phyloP scores from a whole-genome alignment of 2,329 filamentous ascomycete genomes.

The Neofusicoccum sp. region DNA sequence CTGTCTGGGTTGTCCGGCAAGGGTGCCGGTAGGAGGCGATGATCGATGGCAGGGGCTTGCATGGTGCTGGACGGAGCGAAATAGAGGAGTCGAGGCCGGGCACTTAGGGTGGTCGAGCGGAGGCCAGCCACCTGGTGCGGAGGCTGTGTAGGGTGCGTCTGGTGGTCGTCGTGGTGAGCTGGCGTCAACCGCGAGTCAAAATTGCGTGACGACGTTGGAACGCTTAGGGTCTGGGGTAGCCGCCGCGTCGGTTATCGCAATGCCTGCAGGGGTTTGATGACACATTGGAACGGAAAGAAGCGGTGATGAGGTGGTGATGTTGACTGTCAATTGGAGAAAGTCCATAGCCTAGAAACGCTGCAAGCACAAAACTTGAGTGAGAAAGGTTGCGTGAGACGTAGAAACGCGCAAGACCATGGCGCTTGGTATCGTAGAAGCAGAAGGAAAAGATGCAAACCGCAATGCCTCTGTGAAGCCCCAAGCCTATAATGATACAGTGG shows the following conservation, averaged over 20 bases:
- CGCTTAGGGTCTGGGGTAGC: not conserved
- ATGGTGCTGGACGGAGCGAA: not conserved
- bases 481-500: constrained; percentile 8
- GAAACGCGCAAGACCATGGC: constrained; percentile 4
- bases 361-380: not conserved
- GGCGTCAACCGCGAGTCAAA: constrained; percentile 6
- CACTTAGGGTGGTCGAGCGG: not conserved
- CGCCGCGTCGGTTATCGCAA: not conserved
- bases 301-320: not conserved
- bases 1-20: not conserved
- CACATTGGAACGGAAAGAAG: not conserved
- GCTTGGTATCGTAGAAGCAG: constrained; percentile 11
- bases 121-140: not conserved
- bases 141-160: not conserved
- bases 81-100: not conserved
- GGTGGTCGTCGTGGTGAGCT: not conserved
- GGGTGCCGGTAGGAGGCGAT: not conserved
- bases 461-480: constrained; percentile 1
- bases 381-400: not conserved
- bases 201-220: not conserved
- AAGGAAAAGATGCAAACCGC: constrained; percentile 2
- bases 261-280: not conserved
- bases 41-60: not conserved
- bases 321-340: not conserved
- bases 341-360: not conserved